A percentile compares a stretch with the other conserved stretches of the same genome.
phyloP scores from a whole-genome alignment of 2,329 filamentous ascomycete genomes.

The Alternaria brassicae region DNA sequence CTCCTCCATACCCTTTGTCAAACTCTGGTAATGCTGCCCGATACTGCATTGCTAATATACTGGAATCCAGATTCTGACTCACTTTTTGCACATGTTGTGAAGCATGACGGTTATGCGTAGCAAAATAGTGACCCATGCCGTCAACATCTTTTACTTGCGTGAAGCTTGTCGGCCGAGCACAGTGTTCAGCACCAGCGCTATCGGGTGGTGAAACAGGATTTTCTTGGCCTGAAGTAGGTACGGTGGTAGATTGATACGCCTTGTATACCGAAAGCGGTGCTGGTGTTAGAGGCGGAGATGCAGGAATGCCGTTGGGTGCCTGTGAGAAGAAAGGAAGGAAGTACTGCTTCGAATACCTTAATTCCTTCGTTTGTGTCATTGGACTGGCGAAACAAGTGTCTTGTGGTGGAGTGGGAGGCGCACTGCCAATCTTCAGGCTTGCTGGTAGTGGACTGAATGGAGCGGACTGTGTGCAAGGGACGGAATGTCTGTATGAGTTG shows the following conservation, averaged over 20 bases:
- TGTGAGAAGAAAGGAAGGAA: conserved; percentile 11
- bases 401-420: not conserved
- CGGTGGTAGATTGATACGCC: conserved; percentile 27
- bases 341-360: conserved; percentile 22
- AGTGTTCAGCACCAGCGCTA: not conserved
- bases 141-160: conserved; percentile 1
- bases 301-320: not conserved
- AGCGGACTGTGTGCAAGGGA: not conserved
- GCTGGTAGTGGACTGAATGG: conserved; percentile 16
- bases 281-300: conserved; percentile 13
- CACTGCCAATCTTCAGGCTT: conserved; percentile 30
- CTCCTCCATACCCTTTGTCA: conserved; percentile 27
- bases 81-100: conserved; percentile 8
- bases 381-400: not conserved
- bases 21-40: conserved; percentile 28
- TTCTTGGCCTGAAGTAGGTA: not conserved
- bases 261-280: conserved; percentile 23
- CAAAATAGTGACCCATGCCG: conserved; percentile 8
- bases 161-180: not conserved
- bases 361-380: conserved; percentile 11
- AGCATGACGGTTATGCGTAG: conserved; percentile 22
- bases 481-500: not conserved
- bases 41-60: conserved; percentile 36
- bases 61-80: conserved; percentile 19
- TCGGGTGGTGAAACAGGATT: not conserved